phyloP scores from a whole-genome alignment of 1,284 basidiomycete species.

The Anthracocystis setariae region DNA sequence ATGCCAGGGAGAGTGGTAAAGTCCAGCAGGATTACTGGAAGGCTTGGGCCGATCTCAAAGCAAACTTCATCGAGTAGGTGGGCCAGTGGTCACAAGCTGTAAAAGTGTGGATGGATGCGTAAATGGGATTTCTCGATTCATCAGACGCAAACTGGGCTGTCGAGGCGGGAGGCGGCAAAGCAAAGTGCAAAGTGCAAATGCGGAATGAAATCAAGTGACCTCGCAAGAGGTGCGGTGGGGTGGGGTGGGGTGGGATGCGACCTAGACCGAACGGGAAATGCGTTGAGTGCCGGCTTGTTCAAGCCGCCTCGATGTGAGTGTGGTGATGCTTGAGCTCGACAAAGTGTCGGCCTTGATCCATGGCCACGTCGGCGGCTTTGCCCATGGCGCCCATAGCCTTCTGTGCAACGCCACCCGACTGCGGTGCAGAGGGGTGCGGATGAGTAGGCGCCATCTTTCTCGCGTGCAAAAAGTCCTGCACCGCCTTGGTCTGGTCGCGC shows the following conservation, averaged over 20 bases:
- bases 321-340: conserved; percentile 41
- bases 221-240: too few species aligned
- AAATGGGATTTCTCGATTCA: too few species aligned
- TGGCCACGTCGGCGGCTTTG: conserved; percentile 20
- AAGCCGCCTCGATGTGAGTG: conserved; percentile 10
- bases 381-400: conserved; percentile 40
- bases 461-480: conserved; percentile 48
- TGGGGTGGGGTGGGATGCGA: too few species aligned
- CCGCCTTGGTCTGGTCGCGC: conserved; percentile 46
- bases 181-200: too few species aligned
- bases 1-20: conserved; percentile 48
- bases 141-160: too few species aligned
- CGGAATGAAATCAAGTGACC: too few species aligned
- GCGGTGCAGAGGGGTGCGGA: conserved; percentile 58
- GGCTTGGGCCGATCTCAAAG: conserved; percentile 37
- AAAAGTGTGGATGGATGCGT: too few species aligned
- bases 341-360: conserved; percentile 22
- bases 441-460: conserved; percentile 52
- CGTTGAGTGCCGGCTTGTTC: too few species aligned
- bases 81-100: too few species aligned
- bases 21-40: conserved; percentile 58
- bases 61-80: conserved; percentile 27
- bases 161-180: too few species aligned
- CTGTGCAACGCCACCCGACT: conserved; percentile 54
- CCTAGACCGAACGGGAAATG: too few species aligned